phyloP scores from a whole-genome alignment of 1,139 yeast species.

The Geotrichum klebahnii region DNA sequence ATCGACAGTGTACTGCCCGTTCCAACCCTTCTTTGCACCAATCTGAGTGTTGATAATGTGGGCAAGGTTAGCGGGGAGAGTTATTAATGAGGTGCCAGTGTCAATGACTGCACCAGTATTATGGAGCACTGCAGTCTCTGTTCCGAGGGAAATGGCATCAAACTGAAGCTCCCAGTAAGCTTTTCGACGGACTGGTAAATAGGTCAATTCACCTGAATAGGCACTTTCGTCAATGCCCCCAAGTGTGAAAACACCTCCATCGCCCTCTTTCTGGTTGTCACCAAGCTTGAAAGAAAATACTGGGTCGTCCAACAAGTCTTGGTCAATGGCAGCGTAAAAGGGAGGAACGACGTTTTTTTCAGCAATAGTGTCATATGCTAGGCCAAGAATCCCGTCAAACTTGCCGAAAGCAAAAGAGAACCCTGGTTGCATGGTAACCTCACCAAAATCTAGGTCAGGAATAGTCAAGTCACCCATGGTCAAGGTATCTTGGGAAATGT shows the following conservation, averaged over 20 bases:
- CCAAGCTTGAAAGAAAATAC: conserved; percentile 90
- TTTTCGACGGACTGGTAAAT: conserved; percentile 97
- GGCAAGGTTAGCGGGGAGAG: conserved; percentile 90
- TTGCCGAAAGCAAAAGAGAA: conserved; percentile 97
- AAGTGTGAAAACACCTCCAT: conserved; percentile 79
- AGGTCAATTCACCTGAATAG: conserved; percentile 76
- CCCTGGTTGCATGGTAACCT: conserved; percentile 96
- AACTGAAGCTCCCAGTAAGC: conserved; percentile 98
- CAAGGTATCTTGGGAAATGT: conserved; percentile 77
- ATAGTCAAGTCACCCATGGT: conserved; percentile 78
- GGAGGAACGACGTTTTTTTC: conserved; percentile 91
- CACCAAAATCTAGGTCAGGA: conserved; percentile 89
- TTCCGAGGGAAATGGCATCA: conserved; percentile 85
- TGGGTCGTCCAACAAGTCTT: conserved; percentile 75
- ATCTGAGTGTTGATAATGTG: conserved; percentile 91
- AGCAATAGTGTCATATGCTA: conserved; percentile 87
- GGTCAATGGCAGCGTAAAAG: conserved; percentile 76
- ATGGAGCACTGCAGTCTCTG: conserved; percentile 77
- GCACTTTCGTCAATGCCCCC: conserved; percentile 84
- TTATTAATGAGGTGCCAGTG: conserved; percentile 94
- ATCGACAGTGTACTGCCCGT: conserved; percentile 91
- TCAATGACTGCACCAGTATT: conserved; percentile 95
- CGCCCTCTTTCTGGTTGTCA: conserved; percentile 59
- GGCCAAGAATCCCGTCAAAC: conserved; percentile 93
- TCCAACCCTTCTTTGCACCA: conserved; percentile 96